Evolutionary conservation across 2,329 filamentous ascomycete species (phyloP).

Genomic region (Cercospora citrullina): DNA sequence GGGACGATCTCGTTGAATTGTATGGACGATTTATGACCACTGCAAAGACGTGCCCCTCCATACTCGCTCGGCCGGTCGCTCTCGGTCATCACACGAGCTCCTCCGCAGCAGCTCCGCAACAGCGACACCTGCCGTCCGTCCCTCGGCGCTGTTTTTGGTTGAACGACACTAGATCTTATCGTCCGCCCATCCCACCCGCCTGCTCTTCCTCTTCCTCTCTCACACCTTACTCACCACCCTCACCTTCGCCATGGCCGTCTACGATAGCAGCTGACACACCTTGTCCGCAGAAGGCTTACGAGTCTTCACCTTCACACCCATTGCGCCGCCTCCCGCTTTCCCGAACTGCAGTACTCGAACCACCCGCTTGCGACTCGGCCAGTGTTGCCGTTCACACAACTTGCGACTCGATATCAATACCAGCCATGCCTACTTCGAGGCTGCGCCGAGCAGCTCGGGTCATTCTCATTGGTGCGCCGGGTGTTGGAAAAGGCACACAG

Average conservation of each 20-base stretch:
- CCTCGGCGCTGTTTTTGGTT: conserved; percentile 1
- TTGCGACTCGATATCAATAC: conserved; percentile 2
- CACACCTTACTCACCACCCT: conserved; percentile 1
- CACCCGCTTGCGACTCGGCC: background rate
- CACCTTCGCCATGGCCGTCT: conserved; percentile 25
- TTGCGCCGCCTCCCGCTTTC: conserved; percentile 4
- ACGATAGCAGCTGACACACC: conserved; percentile 32
- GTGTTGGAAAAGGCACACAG: conserved; percentile 93
- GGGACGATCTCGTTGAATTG: background rate
- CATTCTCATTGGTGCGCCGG: conserved; percentile 93
- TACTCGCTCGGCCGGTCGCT: background rate
- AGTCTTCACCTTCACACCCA: conserved; percentile 19
- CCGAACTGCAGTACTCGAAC: background rate
- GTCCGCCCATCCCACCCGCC: background rate
- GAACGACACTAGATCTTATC: conserved; percentile 11
- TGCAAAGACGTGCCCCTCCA: background rate
- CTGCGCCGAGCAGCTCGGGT: conserved; percentile 72
- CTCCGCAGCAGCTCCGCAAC: conserved; percentile 1
- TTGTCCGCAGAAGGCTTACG: conserved; percentile 13
- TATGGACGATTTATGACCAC: background rate
- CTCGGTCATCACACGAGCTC: background rate
- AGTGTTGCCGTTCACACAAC: background rate
- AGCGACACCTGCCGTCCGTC: background rate
- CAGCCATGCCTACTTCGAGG: conserved; percentile 42
- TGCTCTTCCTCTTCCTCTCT: background rate